phyloP scores from a whole-genome alignment of 2,329 filamentous ascomycete species.

The Arthrinium puccinioides region DNA sequence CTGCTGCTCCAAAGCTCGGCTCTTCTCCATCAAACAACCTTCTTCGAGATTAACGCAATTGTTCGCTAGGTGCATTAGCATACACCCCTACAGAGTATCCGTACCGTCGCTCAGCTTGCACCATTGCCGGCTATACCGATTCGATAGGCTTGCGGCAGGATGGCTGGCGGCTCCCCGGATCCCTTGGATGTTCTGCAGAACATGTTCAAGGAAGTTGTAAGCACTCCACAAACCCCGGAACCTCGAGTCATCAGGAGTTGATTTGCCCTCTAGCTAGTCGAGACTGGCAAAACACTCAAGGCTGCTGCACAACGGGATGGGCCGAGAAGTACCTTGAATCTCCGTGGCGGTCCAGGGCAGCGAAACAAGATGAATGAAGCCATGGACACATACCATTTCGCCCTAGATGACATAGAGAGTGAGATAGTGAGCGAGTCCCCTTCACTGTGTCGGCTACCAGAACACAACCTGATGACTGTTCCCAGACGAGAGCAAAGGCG shows the following conservation, averaged over 20 bases:
- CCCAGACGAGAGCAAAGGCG: slow-evolving; percentile 44
- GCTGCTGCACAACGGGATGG: slow-evolving; percentile 39
- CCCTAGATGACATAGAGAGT: slow-evolving; percentile 48
- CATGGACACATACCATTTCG: slow-evolving; percentile 41
- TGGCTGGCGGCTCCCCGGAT: slow-evolving; percentile 25
- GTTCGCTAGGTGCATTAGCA: no score
- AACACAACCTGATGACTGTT: no score
- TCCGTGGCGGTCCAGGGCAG: slow-evolving; percentile 20
- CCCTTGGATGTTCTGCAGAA: slow-evolving; percentile 42
- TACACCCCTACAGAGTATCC: no score
- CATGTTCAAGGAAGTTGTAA: slow-evolving; percentile 48
- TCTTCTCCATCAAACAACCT: no score
- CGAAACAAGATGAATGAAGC: slow-evolving; percentile 38
- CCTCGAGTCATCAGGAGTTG: background rate
- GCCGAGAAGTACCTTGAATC: no score
- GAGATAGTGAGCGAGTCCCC: slow-evolving; percentile 51
- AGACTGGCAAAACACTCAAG: slow-evolving; percentile 50
- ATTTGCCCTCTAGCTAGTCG: slow-evolving; percentile 39
- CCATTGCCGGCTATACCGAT: no score
- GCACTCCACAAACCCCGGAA: slow-evolving; percentile 18
- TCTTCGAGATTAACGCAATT: no score
- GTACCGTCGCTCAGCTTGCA: no score
- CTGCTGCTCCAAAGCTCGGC: no score
- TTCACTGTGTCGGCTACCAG: no score
- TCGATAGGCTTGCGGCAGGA: no score